Conservation (phyloP, 352 stramenopile species). For the Albugo candida region DNA sequence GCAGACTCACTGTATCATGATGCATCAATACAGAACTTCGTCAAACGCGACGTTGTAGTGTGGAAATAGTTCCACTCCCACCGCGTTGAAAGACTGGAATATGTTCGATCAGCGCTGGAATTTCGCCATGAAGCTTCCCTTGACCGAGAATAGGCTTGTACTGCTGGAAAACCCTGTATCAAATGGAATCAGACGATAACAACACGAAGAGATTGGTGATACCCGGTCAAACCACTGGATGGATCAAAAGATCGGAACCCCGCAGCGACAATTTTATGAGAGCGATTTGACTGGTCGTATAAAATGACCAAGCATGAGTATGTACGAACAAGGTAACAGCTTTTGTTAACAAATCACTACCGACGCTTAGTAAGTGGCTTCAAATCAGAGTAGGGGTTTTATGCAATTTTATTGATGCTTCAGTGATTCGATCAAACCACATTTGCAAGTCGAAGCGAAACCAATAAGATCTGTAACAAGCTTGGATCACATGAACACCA, state of each 20-base stretch:
- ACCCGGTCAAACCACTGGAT: slow-evolving; percentile 83
- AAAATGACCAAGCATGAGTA: no score
- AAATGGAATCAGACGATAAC: slow-evolving; percentile 64
- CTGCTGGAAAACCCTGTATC: slow-evolving; percentile 81
- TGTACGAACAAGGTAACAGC: no score
- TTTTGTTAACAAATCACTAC: no score
- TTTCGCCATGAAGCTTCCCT: slow-evolving; percentile 29
- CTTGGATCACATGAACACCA: no score
- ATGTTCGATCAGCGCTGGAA: slow-evolving; percentile 81
- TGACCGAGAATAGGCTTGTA: slow-evolving; percentile 29
- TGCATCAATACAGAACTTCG: slow-evolving; percentile 88
- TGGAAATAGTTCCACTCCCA: slow-evolving; percentile 90
- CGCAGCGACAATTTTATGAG: no score
- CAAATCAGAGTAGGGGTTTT: no score
- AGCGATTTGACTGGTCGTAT: no score
- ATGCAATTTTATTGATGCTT: no score
- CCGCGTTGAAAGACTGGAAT: slow-evolving; percentile 95
- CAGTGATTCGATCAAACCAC: no score
- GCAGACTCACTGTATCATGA: slow-evolving; percentile 94
- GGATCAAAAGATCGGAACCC: slow-evolving; percentile 88
- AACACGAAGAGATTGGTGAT: slow-evolving; percentile 73
- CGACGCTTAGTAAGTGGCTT: no score
- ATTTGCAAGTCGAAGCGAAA: no score
- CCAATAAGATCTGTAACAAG: no score
- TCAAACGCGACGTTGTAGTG: slow-evolving; percentile 89